These are phyloP conservation scores for Tricholoma furcatifolium DNA, from an alignment of 768 basidiomycete species.

Conservation along the genomic window DNA sequence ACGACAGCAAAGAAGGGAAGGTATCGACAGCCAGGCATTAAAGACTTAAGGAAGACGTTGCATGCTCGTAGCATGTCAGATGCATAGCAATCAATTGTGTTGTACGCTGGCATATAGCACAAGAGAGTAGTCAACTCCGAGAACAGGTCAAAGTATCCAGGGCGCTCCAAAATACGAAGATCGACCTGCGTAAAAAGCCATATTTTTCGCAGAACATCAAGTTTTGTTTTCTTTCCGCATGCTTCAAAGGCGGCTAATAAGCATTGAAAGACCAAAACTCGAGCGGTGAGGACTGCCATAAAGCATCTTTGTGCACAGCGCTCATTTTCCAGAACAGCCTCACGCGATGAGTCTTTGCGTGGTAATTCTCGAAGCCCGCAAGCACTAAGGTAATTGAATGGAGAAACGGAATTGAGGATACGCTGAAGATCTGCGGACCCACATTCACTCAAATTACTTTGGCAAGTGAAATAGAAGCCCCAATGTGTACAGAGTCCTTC, in stretches of 20 bases:
- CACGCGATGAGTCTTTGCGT: too few species aligned
- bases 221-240: background rate
- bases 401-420: background rate
- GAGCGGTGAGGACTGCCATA: background rate
- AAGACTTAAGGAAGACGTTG: too few species aligned
- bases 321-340: background rate
- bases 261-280: background rate
- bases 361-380: background rate
- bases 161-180: background rate
- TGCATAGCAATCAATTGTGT: too few species aligned
- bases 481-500: background rate
- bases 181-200: constrained; percentile 3
- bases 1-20: background rate
- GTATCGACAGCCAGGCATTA: background rate
- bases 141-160: background rate
- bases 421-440: background rate
- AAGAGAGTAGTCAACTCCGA: background rate
- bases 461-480: constrained; percentile 2
- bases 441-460: background rate
- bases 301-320: background rate
- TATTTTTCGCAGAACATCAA: background rate
- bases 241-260: background rate
- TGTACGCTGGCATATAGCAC: background rate
- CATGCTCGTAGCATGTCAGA: background rate
- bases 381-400: background rate